These are phyloP conservation scores for Clarireedia sp. DNA, from an alignment of 2,329 filamentous ascomycete genomes.

Conservation along the genomic window DNA sequence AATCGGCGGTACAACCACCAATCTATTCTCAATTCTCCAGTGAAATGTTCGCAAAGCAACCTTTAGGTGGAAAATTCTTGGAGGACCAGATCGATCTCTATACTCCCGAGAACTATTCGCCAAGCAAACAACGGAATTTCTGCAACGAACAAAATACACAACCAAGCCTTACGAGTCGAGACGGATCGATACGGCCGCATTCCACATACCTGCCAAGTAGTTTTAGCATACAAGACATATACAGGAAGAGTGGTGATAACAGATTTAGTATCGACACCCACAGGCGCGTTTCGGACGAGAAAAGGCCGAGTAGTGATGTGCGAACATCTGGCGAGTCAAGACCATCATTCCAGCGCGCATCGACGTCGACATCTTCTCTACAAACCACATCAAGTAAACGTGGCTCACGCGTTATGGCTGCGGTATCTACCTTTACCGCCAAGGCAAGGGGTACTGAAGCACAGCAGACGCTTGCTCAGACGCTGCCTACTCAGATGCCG, in stretches of 20 bases:
- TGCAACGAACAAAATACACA: constrained; percentile 20
- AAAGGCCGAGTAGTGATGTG: neutral
- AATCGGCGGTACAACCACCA: constrained; percentile 49
- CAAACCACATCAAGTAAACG: constrained; percentile 34
- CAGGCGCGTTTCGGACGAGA: constrained; percentile 20
- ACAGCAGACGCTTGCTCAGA: constrained; percentile 4
- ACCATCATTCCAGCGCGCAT: constrained; percentile 22
- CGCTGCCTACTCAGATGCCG: constrained; percentile 26
- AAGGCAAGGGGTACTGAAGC: constrained; percentile 33
- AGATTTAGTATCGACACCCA: constrained; percentile 24
- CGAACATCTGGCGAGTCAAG: constrained; percentile 9
- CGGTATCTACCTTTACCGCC: constrained; percentile 53
- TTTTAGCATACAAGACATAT: constrained; percentile 29
- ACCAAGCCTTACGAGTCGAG: constrained; percentile 22
- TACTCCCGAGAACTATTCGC: constrained; percentile 27
- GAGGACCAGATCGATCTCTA: constrained; percentile 30
- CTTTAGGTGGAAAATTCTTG: constrained; percentile 30
- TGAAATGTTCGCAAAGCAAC: constrained; percentile 32
- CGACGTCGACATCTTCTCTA: constrained; percentile 23
- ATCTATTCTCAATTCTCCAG: constrained; percentile 72
- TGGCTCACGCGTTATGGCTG: constrained; percentile 52
- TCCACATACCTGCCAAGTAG: constrained; percentile 29
- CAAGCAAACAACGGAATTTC: constrained; percentile 27
- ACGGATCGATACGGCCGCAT: constrained; percentile 22
- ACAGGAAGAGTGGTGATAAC: constrained; percentile 22